These are phyloP conservation scores for Stevia rebaudiana DNA, from an alignment of 140 eudicot genomes.

Conservation along the genomic window DNA sequence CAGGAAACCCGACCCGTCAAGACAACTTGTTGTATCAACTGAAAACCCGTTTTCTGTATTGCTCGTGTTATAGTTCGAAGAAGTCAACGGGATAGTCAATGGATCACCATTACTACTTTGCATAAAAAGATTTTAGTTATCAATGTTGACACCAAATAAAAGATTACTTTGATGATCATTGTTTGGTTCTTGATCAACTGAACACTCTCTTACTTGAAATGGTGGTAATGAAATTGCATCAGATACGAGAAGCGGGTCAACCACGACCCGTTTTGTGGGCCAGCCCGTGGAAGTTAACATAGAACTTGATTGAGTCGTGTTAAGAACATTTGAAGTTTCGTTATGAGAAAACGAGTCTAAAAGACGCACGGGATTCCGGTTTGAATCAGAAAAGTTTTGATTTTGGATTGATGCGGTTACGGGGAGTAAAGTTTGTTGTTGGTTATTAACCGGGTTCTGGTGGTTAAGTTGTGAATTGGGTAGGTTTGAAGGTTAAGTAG, in stretches of 20 bases:
- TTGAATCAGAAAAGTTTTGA: conserved; percentile 52
- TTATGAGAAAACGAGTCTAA: conserved; percentile 65
- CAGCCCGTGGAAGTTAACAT: conserved; percentile 55
- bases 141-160: conserved; percentile 62
- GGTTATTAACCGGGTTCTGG: conserved; percentile 36
- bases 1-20: conserved; percentile 68
- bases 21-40: conserved; percentile 54
- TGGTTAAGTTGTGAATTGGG: conserved; percentile 46
- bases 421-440: conserved; percentile 32
- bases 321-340: conserved; percentile 48
- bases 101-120: conserved; percentile 48
- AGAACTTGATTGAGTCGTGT: conserved; percentile 43
- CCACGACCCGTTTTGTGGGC: conserved; percentile 77
- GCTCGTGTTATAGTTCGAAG: conserved; percentile 38
- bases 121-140: conserved; percentile 48
- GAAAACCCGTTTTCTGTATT: conserved; percentile 47
- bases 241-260: conserved; percentile 56
- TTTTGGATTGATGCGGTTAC: conserved; percentile 21
- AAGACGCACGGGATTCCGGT: conserved; percentile 41
- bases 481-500: conserved; percentile 29
- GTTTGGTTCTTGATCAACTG: conserved; percentile 44
- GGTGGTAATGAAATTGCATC: conserved; percentile 57
- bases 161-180: conserved; percentile 53
- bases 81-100: conserved; percentile 41
- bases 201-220: conserved; percentile 65